Conservation (phyloP, 495 filamentous ascomycete species). For the Penicillium dipodomyicola region DNA sequence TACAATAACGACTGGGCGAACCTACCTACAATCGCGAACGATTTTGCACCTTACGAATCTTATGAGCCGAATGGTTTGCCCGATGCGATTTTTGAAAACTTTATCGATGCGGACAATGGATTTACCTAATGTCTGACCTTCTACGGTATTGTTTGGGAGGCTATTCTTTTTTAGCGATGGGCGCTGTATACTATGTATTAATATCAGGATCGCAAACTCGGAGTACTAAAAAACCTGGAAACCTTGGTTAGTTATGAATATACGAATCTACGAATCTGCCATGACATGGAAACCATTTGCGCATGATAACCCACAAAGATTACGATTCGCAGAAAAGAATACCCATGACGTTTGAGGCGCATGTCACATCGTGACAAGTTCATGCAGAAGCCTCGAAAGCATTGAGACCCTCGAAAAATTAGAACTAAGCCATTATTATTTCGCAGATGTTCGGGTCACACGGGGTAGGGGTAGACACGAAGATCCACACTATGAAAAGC, state of each 20-base stretch:
- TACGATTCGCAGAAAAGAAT: too few species aligned
- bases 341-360: neutral
- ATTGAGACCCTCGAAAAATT: neutral
- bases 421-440: neutral
- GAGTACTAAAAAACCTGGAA: neutral
- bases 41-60: neutral
- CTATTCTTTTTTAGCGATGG: neutral
- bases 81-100: constrained; percentile 21
- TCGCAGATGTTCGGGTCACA: neutral
- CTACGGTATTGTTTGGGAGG: too few species aligned
- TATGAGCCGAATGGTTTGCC: constrained; percentile 5
- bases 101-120: constrained; percentile 14
- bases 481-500: neutral
- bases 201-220: neutral
- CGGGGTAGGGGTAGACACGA: neutral
- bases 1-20: constrained; percentile 1
- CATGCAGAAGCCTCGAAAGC: neutral
- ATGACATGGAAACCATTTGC: neutral
- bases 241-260: neutral
- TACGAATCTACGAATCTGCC: neutral
- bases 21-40: neutral
- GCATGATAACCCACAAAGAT: neutral
- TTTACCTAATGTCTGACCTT: neutral
- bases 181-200: neutral
- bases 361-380: neutral